Conservation (phyloP, 2,329 filamentous ascomycete species). For the Alternaria gaisen region DNA sequence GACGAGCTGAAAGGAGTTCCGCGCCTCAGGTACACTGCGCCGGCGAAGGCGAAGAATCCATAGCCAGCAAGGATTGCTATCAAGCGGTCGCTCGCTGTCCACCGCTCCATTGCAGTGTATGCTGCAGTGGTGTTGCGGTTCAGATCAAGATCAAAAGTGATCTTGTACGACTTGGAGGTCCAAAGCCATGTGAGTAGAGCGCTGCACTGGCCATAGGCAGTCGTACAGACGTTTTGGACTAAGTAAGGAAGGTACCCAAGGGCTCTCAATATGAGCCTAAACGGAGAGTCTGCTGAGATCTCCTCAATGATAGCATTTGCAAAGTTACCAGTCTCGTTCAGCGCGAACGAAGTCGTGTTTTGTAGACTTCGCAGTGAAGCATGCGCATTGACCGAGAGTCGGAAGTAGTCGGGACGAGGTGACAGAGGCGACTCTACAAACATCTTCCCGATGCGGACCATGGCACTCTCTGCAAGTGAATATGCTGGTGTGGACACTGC, state of each 20-base stretch:
- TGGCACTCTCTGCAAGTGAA: slow-evolving; percentile 47
- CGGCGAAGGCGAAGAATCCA: slow-evolving; percentile 74
- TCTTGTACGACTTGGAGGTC: slow-evolving; percentile 49
- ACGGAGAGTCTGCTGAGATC: slow-evolving; percentile 32
- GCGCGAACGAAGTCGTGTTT: slow-evolving; percentile 44
- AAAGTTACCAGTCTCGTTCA: slow-evolving; percentile 43
- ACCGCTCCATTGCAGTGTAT: slow-evolving; percentile 50
- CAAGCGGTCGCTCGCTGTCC: slow-evolving; percentile 64
- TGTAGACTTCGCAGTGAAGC: slow-evolving; percentile 50
- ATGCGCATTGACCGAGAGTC: slow-evolving; percentile 50
- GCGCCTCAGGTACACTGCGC: slow-evolving; percentile 80
- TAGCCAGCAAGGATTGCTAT: slow-evolving; percentile 86
- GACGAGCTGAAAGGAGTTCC: slow-evolving; percentile 72
- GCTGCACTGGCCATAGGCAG: slow-evolving; percentile 20
- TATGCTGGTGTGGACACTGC: slow-evolving; percentile 40
- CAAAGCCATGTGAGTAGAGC: slow-evolving; percentile 38
- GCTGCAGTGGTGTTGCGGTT: slow-evolving; percentile 29
- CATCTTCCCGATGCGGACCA: slow-evolving; percentile 47
- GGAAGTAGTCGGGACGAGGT: slow-evolving; percentile 44
- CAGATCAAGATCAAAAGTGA: slow-evolving; percentile 46
- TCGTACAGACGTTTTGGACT: slow-evolving; percentile 9
- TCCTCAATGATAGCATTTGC: slow-evolving; percentile 37
- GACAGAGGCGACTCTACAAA: slow-evolving; percentile 38
- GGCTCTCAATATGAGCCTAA: slow-evolving; percentile 25
- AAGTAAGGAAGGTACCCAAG: slow-evolving; percentile 27